A percentile compares a stretch with the other conserved stretches of the same genome.
Conservation (phyloP, 306 rosid species). For the Lathyrus aphaca region DNA sequence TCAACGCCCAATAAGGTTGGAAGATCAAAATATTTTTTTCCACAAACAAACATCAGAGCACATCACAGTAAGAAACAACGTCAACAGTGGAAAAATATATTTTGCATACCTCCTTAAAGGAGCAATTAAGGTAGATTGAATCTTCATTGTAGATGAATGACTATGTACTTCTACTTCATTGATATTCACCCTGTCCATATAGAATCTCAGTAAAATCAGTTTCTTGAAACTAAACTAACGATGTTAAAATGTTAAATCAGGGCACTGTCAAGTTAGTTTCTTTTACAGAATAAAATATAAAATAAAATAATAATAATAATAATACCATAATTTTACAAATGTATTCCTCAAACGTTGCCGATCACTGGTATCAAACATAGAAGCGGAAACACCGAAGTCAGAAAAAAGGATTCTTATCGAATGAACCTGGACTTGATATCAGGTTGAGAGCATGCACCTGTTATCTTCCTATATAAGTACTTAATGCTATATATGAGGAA, state of each 20-base stretch:
- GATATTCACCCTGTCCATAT: too few species aligned
- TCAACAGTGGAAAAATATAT: conserved; percentile 18
- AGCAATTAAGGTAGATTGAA: too few species aligned
- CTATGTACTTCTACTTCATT: too few species aligned
- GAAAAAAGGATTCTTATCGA: too few species aligned
- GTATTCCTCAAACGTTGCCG: too few species aligned
- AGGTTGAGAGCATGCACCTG: too few species aligned
- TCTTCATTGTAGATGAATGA: too few species aligned
- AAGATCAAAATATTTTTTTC: conserved; percentile 8
- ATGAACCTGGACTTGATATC: too few species aligned
- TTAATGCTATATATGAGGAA: too few species aligned
- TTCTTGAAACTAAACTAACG: conserved; percentile 29
- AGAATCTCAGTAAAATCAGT: conserved; percentile 42
- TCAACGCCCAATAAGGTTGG: background rate
- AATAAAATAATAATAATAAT: conserved; percentile 37
- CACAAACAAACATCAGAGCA: conserved; percentile 9
- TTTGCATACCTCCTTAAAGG: conserved; percentile 65
- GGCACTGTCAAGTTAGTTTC: background rate
- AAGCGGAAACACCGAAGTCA: too few species aligned
- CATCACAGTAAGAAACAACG: background rate
- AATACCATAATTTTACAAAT: background rate
- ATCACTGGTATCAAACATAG: too few species aligned
- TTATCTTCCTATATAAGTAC: too few species aligned
- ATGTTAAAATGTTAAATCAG: background rate
- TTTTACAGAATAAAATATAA: background rate